Conservation (phyloP, 441 rosid genomes). For the Adansonia gregorii region DNA sequence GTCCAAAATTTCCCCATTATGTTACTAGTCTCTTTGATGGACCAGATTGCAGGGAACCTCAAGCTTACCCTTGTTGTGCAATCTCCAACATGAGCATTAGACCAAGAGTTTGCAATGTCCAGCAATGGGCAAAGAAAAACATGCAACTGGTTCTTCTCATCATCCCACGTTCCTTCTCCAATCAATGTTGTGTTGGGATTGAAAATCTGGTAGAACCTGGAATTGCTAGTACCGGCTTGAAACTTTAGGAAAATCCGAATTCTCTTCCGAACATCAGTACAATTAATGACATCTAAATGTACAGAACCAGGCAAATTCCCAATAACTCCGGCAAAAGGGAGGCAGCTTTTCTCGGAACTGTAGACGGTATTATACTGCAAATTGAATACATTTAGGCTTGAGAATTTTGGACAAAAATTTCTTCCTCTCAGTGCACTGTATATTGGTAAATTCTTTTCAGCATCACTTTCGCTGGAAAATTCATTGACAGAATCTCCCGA, state of each 20-base stretch:
- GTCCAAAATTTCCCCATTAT: slow-evolving; percentile 40
- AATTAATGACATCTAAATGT: slow-evolving; percentile 22
- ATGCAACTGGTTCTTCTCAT: slow-evolving; percentile 30
- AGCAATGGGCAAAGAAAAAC: slow-evolving; percentile 36
- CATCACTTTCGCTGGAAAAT: slow-evolving; percentile 21
- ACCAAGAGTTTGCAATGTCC: slow-evolving; percentile 31
- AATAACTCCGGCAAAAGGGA: slow-evolving; percentile 27
- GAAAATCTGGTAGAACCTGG: slow-evolving; percentile 23
- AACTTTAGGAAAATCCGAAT: slow-evolving; percentile 38
- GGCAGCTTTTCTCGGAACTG: slow-evolving; percentile 34
- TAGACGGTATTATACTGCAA: slow-evolving; percentile 36
- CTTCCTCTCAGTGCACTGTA: neutral
- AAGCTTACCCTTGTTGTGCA: slow-evolving; percentile 42
- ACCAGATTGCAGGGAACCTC: slow-evolving; percentile 39
- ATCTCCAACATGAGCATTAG: slow-evolving; percentile 10
- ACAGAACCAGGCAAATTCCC: slow-evolving; percentile 34
- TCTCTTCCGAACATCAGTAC: slow-evolving; percentile 29
- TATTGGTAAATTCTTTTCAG: slow-evolving; percentile 22
- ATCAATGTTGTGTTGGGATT: slow-evolving; percentile 34
- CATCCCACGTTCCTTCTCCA: slow-evolving; percentile 48
- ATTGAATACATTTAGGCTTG: neutral
- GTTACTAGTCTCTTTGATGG: slow-evolving; percentile 31
- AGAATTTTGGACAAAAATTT: slow-evolving; percentile 35
- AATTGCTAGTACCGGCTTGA: neutral
- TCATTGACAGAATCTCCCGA: slow-evolving; percentile 5